Base-by-base conservation (phyloP, 2,329 filamentous ascomycete genomes). In the Fusarium falciforme region DNA sequence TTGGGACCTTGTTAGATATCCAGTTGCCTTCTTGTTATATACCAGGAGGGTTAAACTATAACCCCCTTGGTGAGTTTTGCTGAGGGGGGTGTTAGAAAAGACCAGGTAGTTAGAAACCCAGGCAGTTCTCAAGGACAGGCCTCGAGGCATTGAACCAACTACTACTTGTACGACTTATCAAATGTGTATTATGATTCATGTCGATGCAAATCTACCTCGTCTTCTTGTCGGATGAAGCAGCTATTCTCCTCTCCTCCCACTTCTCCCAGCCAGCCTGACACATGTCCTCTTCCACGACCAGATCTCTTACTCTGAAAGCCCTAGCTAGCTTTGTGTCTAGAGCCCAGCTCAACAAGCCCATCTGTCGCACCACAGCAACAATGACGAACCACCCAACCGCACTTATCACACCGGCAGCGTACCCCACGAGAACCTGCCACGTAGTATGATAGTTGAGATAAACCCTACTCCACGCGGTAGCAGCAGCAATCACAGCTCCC, bases 371-470 rank as follows among this genome's bases (percentile, higher is more conserved):
- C 59, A 89, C 82, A n/a, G 87, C 87, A 4, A 94, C 97, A 59
- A 91, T 85, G 2, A 85, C 80, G 79, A 97, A 99, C 96, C 96
- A 99, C 1, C 85, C 87, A 3, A 93, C 78, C 1, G 93, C 95
- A 77, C 92, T 94, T 1, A 89, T 79, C 1, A 89, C 85, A 0
- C 96, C 96, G 1, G 93, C 94, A 11, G 83, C 84, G 75, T 88
- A 90, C 3, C 96, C 96, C 1, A 93, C 93, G n/a, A 94, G 78
- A 11, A 99, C 96, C 85, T 99, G 96, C 79, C 88, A 92, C 40
- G 90, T 87, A 1, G 96, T 98, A 83, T 99, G 96, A 81, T 99
- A 99, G 82, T 92, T 94, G 71, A 99, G 86, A 80, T 99, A 99
- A 52, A 97, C 89, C 64, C 96, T 89, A 79, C 95, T 98, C 82